Evolutionary conservation across 2,329 filamentous ascomycete genomes (phyloP).

Genomic region (Chalaropsis thielavioides): DNA sequence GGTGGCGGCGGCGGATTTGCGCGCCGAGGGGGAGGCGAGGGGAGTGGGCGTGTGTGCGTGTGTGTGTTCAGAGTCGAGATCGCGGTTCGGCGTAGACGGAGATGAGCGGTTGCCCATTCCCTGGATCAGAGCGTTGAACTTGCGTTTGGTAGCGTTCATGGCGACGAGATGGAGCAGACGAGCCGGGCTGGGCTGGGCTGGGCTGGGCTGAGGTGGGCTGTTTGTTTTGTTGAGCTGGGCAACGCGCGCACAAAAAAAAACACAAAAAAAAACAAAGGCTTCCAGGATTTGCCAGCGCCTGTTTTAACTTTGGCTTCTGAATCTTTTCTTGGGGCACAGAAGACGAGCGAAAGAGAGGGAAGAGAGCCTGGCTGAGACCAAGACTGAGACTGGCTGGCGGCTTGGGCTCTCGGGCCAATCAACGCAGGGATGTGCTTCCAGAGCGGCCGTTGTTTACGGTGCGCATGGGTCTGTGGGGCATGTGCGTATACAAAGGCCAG

Average conservation of each 20-base stretch:
- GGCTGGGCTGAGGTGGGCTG: neutral
- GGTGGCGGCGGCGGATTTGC: constrained; percentile 4
- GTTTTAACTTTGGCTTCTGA: constrained; percentile 15
- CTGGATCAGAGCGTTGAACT: constrained; percentile 64
- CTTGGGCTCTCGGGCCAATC: too few species aligned
- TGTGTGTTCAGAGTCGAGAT: constrained; percentile 22
- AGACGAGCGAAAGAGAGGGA: neutral
- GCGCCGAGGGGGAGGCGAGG: constrained; percentile 16
- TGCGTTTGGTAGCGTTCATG: constrained; percentile 70
- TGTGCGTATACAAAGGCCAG: too few species aligned
- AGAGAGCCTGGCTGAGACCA: too few species aligned
- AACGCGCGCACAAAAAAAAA: neutral
- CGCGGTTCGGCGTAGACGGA: constrained; percentile 8
- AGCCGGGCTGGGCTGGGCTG: neutral
- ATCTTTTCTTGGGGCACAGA: neutral
- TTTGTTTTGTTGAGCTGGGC: neutral
- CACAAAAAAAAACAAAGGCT: neutral
- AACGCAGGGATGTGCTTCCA: too few species aligned
- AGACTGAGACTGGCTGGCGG: too few species aligned
- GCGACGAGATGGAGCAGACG: constrained; percentile 18
- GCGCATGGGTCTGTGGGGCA: too few species aligned
- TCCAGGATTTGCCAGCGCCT: constrained; percentile 13
- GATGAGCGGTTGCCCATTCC: constrained; percentile 35
- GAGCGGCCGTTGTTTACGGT: too few species aligned
- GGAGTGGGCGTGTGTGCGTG: constrained; percentile 6